Percentiles rank a stretch among this genome's conserved stretches.
phyloP scores from a whole-genome alignment of 148 eudicot species.

The Polygonum aviculare region DNA sequence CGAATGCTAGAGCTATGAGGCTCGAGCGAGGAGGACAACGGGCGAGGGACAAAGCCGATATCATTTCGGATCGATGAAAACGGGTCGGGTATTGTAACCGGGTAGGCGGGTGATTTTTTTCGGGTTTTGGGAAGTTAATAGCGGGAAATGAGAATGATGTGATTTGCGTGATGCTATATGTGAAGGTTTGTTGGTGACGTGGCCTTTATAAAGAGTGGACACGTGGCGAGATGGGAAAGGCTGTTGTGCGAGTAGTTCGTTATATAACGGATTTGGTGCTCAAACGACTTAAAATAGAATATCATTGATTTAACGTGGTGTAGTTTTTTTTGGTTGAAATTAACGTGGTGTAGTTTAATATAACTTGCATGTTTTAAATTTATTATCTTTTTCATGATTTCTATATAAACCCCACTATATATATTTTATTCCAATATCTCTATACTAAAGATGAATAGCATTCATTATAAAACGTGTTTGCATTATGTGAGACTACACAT shows the following conservation, averaged over 20 bases:
- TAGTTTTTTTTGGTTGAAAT: too few species aligned
- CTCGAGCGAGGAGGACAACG: neutral
- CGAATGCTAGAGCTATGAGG: neutral
- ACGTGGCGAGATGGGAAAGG: neutral
- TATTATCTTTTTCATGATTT: neutral
- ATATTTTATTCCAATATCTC: too few species aligned
- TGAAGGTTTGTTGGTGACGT: neutral
- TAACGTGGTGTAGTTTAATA: neutral
- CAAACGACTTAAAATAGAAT: neutral
- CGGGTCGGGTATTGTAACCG: neutral
- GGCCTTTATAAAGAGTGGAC: neutral
- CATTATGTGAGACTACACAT: too few species aligned
- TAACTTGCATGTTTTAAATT: neutral
- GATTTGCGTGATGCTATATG: neutral
- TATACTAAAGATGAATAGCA: too few species aligned
- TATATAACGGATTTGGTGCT: neutral
- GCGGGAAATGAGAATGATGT: neutral
- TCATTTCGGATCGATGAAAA: neutral
- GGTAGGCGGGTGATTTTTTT: neutral
- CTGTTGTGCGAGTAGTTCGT: neutral
- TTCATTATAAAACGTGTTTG: too few species aligned
- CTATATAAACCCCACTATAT: neutral
- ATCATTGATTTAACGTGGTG: neutral
- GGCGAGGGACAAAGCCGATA: conserved; percentile 6
- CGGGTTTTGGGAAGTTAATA: neutral